phyloP scores from a whole-genome alignment of 2,329 filamentous ascomycete genomes.

The Myriangium duriaei region DNA sequence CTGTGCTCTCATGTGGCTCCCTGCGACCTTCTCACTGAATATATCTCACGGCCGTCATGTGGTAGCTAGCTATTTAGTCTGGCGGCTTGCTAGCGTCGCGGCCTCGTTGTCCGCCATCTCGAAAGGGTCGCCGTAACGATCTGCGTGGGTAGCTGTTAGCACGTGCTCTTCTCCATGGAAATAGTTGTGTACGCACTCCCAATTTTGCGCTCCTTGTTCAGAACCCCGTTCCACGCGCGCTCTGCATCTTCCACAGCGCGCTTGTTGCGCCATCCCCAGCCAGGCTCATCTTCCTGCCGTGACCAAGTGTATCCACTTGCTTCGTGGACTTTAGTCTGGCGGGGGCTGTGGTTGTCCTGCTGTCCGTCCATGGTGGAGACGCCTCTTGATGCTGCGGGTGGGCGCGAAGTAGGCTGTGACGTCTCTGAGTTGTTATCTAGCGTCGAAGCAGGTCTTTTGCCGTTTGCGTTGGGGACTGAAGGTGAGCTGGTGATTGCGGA shows the following conservation, averaged over 20 bases:
- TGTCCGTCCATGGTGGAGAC: neutral
- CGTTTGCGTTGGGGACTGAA: constrained; percentile 23
- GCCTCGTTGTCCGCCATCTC: constrained; percentile 22
- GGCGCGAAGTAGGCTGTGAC: constrained; percentile 11
- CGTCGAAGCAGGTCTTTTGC: constrained; percentile 25
- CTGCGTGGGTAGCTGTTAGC: constrained; percentile 14
- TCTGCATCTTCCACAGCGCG: constrained; percentile 45
- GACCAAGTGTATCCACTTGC: constrained; percentile 22
- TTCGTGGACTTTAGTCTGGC: constrained; percentile 17
- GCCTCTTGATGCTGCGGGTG: neutral
- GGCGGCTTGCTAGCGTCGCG: constrained; percentile 12
- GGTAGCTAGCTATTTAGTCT: no score
- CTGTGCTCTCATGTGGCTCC: no score
- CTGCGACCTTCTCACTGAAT: no score
- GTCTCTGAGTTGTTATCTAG: constrained; percentile 21
- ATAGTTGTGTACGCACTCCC: constrained; percentile 17
- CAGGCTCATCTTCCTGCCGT: constrained; percentile 31
- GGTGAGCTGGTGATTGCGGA: constrained; percentile 14
- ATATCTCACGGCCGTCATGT: no score
- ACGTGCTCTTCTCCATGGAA: neutral
- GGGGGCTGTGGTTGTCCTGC: neutral
- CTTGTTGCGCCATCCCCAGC: constrained; percentile 42
- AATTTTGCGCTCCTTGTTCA: constrained; percentile 35
- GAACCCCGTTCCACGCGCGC: constrained; percentile 35
- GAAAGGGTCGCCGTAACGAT: constrained; percentile 24